Conservation (phyloP, 2,329 filamentous ascomycete genomes). For the Fulvia fulva region DNA sequence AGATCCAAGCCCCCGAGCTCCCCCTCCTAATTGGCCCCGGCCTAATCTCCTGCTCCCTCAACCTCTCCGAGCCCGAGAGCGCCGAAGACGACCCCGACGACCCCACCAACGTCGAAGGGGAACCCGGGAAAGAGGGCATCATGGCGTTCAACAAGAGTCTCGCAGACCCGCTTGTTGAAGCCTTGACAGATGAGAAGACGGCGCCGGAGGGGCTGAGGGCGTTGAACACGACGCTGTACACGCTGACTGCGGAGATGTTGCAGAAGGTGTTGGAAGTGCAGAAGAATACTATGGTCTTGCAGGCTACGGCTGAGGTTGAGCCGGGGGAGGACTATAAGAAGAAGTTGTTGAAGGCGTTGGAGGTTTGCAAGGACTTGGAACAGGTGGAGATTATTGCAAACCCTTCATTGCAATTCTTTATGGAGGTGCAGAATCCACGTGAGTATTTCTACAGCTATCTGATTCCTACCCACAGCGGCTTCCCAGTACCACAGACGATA, state of each 20-base stretch:
- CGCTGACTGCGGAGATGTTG: conserved; percentile 35
- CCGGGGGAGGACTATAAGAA: conserved; percentile 34
- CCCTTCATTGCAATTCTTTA: conserved; percentile 36
- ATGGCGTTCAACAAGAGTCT: conserved; percentile 36
- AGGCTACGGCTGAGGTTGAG: conserved; percentile 37
- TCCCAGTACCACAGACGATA: background rate
- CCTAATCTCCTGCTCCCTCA: conserved; percentile 38
- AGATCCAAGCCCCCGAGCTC: conserved; percentile 38
- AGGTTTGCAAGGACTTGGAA: conserved; percentile 33
- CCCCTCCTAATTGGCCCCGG: conserved; percentile 36
- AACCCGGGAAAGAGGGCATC: conserved; percentile 32
- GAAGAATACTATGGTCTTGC: conserved; percentile 38
- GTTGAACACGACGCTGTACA: conserved; percentile 43
- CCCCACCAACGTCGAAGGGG: conserved; percentile 28
- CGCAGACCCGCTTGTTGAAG: conserved; percentile 29
- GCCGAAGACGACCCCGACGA: conserved; percentile 33
- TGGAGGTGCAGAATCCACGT: conserved; percentile 30
- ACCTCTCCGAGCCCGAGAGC: conserved; percentile 35
- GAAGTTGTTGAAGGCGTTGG: conserved; percentile 32
- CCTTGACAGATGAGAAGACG: conserved; percentile 33
- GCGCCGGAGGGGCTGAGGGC: conserved; percentile 34
- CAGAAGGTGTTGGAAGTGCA: conserved; percentile 35
- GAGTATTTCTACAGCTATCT: background rate
- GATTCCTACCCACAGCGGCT: background rate
- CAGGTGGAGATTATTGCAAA: conserved; percentile 40